Conservation (phyloP, 306 rosid genomes). For the Pyrus betulifolia region DNA sequence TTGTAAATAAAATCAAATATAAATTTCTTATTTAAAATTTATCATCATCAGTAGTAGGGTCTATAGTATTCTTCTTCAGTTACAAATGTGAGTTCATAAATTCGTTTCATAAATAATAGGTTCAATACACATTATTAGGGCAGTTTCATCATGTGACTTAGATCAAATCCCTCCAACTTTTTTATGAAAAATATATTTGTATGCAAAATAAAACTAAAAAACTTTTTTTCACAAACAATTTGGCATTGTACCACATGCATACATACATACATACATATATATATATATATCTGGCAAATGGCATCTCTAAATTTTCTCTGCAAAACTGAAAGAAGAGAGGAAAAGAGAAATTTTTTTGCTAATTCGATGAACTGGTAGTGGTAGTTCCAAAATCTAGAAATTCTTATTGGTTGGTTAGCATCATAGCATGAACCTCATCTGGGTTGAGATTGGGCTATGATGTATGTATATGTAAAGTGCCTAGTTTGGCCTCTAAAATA, state of each 20-base stretch:
- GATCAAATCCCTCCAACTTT: no score
- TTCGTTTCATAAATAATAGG: not conserved
- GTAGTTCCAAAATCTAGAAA: conserved; percentile 10
- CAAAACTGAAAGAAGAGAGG: not conserved
- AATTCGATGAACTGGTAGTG: not conserved
- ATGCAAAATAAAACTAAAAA: not conserved
- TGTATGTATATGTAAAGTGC: not conserved
- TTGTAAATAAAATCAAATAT: no score
- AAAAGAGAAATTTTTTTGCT: not conserved
- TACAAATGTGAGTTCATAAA: not conserved
- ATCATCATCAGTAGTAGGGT: no score
- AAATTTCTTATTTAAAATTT: no score
- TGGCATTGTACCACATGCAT: not conserved
- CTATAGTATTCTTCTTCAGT: no score
- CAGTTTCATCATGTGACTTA: not conserved
- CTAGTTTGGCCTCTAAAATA: conserved; percentile 3
- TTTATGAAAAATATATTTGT: not conserved
- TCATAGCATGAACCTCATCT: not conserved
- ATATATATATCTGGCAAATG: not conserved
- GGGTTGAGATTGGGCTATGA: conserved; percentile 2
- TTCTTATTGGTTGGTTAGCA: not conserved
- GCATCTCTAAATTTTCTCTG: not conserved
- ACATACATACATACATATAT: not conserved
- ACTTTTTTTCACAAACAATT: not conserved
- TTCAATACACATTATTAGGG: not conserved